These are phyloP conservation scores for Acacia melanoxylon DNA, from an alignment of 306 rosid genomes.

Conservation along the genomic window DNA sequence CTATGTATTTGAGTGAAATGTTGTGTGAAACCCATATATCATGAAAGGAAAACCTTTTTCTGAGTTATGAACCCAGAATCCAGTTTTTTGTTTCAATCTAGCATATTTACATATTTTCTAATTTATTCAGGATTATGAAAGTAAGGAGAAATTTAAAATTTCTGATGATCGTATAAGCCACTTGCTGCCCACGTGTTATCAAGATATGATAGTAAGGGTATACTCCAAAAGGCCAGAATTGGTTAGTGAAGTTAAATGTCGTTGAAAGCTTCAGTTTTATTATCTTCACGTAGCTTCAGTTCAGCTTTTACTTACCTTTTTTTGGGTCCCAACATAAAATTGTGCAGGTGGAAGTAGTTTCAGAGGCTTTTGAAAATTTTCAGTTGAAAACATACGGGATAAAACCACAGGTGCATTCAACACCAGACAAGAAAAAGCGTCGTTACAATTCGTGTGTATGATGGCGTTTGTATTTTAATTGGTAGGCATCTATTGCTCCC, in stretches of 20 bases:
- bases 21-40: not conserved
- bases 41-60: not conserved
- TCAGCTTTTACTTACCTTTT: conserved; percentile 23
- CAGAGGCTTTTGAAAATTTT: conserved; percentile 92
- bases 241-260: conserved; percentile 51
- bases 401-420: conserved; percentile 79
- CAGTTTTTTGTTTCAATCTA: not conserved
- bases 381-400: conserved; percentile 83
- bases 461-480: not conserved
- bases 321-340: conserved; percentile 25
- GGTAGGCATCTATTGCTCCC: not conserved
- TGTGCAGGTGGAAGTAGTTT: conserved; percentile 72
- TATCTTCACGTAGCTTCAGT: conserved; percentile 5
- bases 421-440: conserved; percentile 87
- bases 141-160: conserved; percentile 71
- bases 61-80: not conserved
- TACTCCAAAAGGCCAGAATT: conserved; percentile 91
- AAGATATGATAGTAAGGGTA: conserved; percentile 93
- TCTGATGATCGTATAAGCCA: conserved; percentile 80
- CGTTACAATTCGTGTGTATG: conserved; percentile 33
- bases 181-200: conserved; percentile 81
- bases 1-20: not conserved
- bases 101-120: conserved; percentile 18
- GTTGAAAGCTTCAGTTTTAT: not conserved
- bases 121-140: conserved; percentile 76